phyloP scores from a whole-genome alignment of 1,284 basidiomycete species.

The Somion occarium region DNA sequence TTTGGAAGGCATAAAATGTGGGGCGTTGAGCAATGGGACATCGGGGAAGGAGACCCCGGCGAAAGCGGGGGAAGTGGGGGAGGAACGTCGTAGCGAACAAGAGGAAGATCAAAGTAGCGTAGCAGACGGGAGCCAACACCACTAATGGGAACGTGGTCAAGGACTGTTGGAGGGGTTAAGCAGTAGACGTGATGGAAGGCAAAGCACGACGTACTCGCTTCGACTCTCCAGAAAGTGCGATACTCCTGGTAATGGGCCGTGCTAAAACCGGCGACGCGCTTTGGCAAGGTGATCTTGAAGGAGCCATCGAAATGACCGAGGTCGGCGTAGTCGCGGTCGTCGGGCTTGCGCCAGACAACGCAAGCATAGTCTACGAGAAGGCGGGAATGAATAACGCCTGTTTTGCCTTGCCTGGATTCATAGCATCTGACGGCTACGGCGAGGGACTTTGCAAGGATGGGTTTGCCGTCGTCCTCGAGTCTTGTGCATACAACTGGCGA shows the following conservation, averaged over 20 bases:
- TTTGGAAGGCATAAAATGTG: slow-evolving; percentile 15
- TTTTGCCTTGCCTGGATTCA: slow-evolving; percentile 62
- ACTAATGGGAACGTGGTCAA: slow-evolving; percentile 58
- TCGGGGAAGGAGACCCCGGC: slow-evolving; percentile 22
- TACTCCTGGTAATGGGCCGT: slow-evolving; percentile 73
- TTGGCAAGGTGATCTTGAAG: slow-evolving; percentile 67
- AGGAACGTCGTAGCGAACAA: slow-evolving; percentile 55
- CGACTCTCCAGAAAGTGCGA: slow-evolving; percentile 74
- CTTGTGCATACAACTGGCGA: slow-evolving; percentile 58
- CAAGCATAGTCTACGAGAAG: slow-evolving; percentile 62
- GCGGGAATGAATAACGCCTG: slow-evolving; percentile 52
- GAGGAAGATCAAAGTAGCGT: slow-evolving; percentile 62
- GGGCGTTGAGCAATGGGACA: slow-evolving; percentile 6
- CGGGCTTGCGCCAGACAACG: slow-evolving; percentile 65
- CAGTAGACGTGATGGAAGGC: neutral
- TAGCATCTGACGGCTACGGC: slow-evolving; percentile 72
- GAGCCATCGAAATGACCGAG: slow-evolving; percentile 62
- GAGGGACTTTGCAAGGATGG: slow-evolving; percentile 57
- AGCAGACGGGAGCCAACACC: slow-evolving; percentile 63
- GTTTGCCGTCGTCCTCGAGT: slow-evolving; percentile 66
- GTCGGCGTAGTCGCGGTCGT: slow-evolving; percentile 47
- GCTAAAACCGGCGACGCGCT: slow-evolving; percentile 60
- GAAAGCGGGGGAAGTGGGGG: slow-evolving; percentile 26
- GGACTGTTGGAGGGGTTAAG: slow-evolving; percentile 35
- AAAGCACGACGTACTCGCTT: slow-evolving; percentile 56